Conservation (phyloP, 768 basidiomycete genomes). For the Mycena vulgaris region DNA sequence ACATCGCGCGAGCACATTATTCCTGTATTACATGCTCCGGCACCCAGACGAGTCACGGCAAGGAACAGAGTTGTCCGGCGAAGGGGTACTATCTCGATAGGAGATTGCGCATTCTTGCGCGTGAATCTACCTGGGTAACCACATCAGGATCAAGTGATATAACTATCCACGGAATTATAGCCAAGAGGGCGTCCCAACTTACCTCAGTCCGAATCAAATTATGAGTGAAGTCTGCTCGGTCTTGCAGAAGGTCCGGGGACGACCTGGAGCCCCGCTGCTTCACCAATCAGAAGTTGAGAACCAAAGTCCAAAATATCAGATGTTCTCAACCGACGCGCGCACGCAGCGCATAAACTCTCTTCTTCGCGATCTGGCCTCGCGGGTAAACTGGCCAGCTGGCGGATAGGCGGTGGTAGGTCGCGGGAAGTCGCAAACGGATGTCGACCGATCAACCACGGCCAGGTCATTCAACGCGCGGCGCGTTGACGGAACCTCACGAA, state of each 20-base stretch:
- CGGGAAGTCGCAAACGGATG: neutral
- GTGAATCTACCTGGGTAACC: neutral
- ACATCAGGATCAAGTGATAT: neutral
- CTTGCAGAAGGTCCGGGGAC: no score
- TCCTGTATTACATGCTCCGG: no score
- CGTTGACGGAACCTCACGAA: neutral
- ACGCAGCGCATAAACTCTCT: neutral
- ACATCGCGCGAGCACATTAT: no score
- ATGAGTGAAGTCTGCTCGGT: no score
- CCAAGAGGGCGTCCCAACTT: neutral
- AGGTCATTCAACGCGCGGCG: neutral
- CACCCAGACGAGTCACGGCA: no score
- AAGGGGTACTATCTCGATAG: neutral
- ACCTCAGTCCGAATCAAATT: no score
- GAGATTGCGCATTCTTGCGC: neutral
- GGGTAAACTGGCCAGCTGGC: neutral
- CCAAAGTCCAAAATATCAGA: no score
- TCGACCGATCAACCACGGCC: constrained; percentile 13
- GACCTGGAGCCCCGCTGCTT: no score
- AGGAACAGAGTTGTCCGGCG: neutral
- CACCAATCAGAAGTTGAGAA: no score
- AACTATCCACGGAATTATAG: neutral
- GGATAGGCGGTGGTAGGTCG: neutral
- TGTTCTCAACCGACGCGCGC: no score
- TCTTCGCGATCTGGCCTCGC: neutral